phyloP scores from a whole-genome alignment of 768 basidiomycete genomes.

The Infundibulicybe gibba region DNA sequence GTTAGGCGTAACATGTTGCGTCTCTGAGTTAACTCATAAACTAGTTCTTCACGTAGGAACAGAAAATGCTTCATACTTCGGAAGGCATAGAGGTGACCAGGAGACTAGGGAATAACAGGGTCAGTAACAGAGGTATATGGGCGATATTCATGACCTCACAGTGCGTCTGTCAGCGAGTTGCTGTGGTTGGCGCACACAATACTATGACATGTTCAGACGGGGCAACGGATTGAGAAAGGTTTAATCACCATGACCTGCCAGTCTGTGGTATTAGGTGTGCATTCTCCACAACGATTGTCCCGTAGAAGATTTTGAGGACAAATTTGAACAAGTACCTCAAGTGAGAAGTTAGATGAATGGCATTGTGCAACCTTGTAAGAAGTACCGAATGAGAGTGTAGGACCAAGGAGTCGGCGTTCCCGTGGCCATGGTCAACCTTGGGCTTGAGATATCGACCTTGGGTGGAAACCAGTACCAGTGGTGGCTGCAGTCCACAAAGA shows the following conservation, averaged over 20 bases:
- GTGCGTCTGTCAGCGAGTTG: constrained; percentile 82
- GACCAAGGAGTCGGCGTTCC: constrained; percentile 50
- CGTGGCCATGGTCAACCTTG: neutral
- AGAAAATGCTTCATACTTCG: constrained; percentile 35
- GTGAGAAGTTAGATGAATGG: too few species aligned
- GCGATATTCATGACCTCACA: constrained; percentile 43
- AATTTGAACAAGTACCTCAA: constrained; percentile 68
- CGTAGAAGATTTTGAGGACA: constrained; percentile 90
- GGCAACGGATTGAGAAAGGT: neutral
- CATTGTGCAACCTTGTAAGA: neutral
- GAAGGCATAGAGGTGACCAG: constrained; percentile 73
- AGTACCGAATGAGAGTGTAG: constrained; percentile 65
- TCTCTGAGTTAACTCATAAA: constrained; percentile 33
- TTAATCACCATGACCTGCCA: constrained; percentile 67
- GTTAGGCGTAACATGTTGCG: constrained; percentile 82
- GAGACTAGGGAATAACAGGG: constrained; percentile 39
- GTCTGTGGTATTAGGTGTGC: constrained; percentile 63
- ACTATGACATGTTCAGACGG: constrained; percentile 31
- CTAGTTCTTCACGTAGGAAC: constrained; percentile 2
- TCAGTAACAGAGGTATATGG: neutral
- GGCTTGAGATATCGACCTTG: too few species aligned
- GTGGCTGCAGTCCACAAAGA: constrained; percentile 4
- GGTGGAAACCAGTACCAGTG: neutral
- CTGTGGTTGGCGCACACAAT: constrained; percentile 86
- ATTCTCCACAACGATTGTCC: constrained; percentile 83